Percentiles rank a stretch among this genome's conserved stretches.
phyloP scores from a whole-genome alignment of 2,329 filamentous ascomycete species.

The Diaporthe amygdali region DNA sequence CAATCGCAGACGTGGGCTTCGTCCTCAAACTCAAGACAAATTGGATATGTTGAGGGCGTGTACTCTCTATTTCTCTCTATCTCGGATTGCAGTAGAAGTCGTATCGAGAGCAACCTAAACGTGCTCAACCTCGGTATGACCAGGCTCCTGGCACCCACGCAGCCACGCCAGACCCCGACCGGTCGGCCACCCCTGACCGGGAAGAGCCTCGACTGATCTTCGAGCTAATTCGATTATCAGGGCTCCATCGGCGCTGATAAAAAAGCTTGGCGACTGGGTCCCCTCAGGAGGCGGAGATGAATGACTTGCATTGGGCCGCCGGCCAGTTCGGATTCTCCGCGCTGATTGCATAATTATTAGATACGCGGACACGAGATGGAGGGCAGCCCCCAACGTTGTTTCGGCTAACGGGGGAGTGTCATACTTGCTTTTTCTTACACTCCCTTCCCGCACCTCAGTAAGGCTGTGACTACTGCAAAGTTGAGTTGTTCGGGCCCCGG shows the following conservation, averaged over 20 bases:
- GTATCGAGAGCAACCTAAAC: neutral
- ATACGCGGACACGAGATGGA: neutral
- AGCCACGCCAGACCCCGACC: neutral
- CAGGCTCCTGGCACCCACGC: neutral
- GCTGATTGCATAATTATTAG: conserved; percentile 6
- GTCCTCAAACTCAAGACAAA: too few relatives aligned
- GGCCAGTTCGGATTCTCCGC: conserved; percentile 4
- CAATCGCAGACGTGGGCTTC: too few relatives aligned
- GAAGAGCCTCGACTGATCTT: conserved; percentile 21
- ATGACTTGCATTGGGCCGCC: conserved; percentile 10
- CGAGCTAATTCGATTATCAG: conserved; percentile 23
- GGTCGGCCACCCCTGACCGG: conserved; percentile 17
- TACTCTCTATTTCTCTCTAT: too few relatives aligned
- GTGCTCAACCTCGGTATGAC: neutral
- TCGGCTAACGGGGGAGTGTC: neutral
- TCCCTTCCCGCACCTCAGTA: neutral
- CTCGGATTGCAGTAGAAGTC: neutral
- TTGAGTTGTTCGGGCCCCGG: neutral
- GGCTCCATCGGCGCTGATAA: conserved; percentile 13
- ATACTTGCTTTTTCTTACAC: neutral
- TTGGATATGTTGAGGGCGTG: neutral
- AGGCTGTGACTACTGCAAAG: neutral
- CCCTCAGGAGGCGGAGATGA: conserved; percentile 14
- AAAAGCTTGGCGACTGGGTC: conserved; percentile 9
- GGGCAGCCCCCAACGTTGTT: too few relatives aligned